A percentile compares a stretch with the other conserved stretches of the same genome.
These are phyloP conservation scores for Scalesia atractyloides DNA, from an alignment of 129 eudicot genomes.

Conservation along the genomic window DNA sequence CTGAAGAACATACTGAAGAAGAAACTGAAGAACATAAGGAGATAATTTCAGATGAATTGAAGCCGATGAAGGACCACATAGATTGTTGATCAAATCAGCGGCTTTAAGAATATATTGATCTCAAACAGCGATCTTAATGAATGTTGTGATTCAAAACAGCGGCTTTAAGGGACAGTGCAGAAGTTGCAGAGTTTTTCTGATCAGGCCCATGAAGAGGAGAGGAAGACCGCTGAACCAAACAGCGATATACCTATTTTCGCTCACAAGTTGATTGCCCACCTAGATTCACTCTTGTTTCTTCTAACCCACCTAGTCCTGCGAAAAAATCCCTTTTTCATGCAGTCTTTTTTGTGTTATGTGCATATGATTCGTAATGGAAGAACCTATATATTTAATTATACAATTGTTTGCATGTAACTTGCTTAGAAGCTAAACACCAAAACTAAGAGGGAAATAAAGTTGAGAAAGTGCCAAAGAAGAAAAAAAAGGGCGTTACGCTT, in stretches of 20 bases:
- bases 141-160: too few relatives aligned
- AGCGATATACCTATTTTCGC: too few relatives aligned
- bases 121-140: too few relatives aligned
- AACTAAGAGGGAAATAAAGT: background rate
- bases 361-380: background rate
- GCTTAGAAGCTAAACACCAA: constrained; percentile 4
- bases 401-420: background rate
- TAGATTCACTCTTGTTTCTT: too few relatives aligned
- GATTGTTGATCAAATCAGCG: constrained; percentile 25
- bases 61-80: constrained; percentile 78
- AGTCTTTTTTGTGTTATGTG: constrained; percentile 2
- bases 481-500: constrained; percentile 46
- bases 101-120: too few relatives aligned
- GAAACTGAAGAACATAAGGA: background rate
- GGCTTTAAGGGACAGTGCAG: too few relatives aligned
- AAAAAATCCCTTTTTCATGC: background rate
- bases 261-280: too few relatives aligned
- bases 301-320: too few relatives aligned
- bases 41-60: constrained; percentile 26
- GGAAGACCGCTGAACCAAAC: too few relatives aligned
- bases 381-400: background rate
- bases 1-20: too few relatives aligned
- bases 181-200: too few relatives aligned
- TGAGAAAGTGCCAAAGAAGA: constrained; percentile 9
- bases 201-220: too few relatives aligned